Evolutionary conservation across 805 yeast species (phyloP).

Genomic region (Debaryomyces tyrocola): DNA sequence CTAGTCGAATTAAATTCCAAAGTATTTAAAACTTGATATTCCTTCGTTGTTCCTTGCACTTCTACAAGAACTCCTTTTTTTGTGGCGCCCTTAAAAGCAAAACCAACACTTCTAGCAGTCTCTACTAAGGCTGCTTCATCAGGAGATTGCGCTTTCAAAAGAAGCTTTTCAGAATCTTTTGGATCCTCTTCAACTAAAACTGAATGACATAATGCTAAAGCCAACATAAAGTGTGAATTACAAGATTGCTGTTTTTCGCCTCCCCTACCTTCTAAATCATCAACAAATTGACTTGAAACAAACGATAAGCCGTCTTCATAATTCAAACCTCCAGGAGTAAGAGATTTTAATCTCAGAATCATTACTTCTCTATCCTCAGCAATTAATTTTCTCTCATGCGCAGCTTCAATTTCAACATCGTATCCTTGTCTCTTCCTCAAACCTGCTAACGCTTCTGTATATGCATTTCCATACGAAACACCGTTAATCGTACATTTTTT

Average conservation of each 20-base stretch:
- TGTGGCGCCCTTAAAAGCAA: conserved; percentile 62
- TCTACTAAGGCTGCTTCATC: conserved; percentile 86
- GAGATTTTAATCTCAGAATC: conserved; percentile 37
- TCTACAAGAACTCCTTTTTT: conserved; percentile 66
- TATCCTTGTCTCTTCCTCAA: conserved; percentile 75
- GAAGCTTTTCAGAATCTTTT: conserved; percentile 52
- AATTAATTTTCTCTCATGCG: conserved; percentile 52
- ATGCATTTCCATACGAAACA: conserved; percentile 70
- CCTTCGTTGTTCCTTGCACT: conserved; percentile 69
- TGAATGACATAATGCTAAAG: conserved; percentile 76
- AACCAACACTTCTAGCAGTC: conserved; percentile 79
- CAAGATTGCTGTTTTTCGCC: conserved; percentile 56
- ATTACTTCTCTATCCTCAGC: conserved; percentile 58
- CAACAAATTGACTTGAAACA: conserved; percentile 62
- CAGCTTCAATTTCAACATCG: conserved; percentile 64
- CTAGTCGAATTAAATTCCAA: conserved; percentile 82
- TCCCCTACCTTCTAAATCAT: conserved; percentile 55
- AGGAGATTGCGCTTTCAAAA: conserved; percentile 77
- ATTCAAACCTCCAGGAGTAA: conserved; percentile 22
- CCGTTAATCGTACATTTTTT: conserved; percentile 80
- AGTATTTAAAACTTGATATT: conserved; percentile 68
- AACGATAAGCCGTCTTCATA: conserved; percentile 68
- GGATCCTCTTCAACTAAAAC: conserved; percentile 71
- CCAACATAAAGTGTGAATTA: conserved; percentile 73
- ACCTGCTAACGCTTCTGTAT: conserved; percentile 82